phyloP scores from a whole-genome alignment of 352 stramenopile species.

The Pythium dissotocum region DNA sequence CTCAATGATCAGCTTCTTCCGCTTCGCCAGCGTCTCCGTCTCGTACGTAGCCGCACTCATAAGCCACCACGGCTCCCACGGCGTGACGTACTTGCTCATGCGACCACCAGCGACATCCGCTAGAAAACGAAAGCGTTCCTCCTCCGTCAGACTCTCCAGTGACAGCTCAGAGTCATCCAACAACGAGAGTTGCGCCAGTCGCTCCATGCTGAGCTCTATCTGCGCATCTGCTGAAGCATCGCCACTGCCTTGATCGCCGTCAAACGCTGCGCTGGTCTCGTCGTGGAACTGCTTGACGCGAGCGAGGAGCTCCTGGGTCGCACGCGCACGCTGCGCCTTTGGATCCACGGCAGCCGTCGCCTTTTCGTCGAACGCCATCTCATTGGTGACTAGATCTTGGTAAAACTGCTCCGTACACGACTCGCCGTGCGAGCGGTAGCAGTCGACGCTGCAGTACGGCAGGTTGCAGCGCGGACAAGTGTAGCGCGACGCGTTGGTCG shows the following conservation, averaged over 20 bases:
- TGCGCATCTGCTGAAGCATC: background rate
- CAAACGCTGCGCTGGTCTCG: constrained; percentile 27
- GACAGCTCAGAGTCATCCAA: constrained; percentile 52
- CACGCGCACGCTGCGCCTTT: constrained; percentile 32
- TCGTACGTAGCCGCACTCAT: constrained; percentile 48
- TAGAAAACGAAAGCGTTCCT: constrained; percentile 64
- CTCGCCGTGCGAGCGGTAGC: constrained; percentile 72
- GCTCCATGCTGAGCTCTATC: constrained; percentile 35
- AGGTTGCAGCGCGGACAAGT: constrained; percentile 82
- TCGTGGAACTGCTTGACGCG: constrained; percentile 65
- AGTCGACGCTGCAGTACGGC: constrained; percentile 77
- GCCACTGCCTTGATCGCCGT: constrained; percentile 20
- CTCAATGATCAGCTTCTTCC: constrained; percentile 51
- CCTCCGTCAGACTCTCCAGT: constrained; percentile 56
- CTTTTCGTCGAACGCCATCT: constrained; percentile 46
- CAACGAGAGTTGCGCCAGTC: constrained; percentile 52
- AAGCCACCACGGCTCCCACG: constrained; percentile 81
- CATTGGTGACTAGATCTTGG: constrained; percentile 58
- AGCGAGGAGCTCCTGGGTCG: constrained; percentile 47
- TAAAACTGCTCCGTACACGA: constrained; percentile 82
- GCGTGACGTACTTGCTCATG: constrained; percentile 58
- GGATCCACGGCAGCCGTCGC: constrained; percentile 27
- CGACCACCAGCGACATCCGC: constrained; percentile 60
- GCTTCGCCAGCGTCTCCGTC: constrained; percentile 41
- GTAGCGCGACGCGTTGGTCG: constrained; percentile 60